Evolutionary conservation across 179 eudicot species (phyloP).

Genomic region (Beta macrorhiza): DNA sequence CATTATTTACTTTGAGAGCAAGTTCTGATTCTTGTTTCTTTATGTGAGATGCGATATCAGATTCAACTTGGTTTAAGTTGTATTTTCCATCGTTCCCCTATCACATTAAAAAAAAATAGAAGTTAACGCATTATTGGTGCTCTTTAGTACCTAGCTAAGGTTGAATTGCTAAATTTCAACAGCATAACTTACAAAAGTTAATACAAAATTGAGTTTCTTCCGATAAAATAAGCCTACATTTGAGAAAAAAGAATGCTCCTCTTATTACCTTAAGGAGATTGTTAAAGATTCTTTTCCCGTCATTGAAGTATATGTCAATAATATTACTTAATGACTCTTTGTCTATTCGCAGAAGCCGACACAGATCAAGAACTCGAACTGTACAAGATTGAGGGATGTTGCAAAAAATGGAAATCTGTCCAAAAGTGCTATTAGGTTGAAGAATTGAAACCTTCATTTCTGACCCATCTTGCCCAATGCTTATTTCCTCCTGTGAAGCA

Average conservation of each 20-base stretch:
- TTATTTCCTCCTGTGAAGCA: constrained; percentile 66
- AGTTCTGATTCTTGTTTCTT: constrained; percentile 91
- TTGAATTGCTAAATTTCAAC: background rate
- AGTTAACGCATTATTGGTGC: background rate
- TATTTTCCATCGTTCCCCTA: constrained; percentile 63
- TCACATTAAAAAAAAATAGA: background rate
- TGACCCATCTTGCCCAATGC: constrained; percentile 55
- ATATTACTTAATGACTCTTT: constrained; percentile 78
- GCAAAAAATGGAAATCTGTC: constrained; percentile 76
- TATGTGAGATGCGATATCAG: constrained; percentile 75
- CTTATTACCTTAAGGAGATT: constrained; percentile 72
- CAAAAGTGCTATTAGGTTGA: constrained; percentile 61
- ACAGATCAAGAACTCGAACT: constrained; percentile 72
- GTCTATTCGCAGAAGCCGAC: constrained; percentile 83
- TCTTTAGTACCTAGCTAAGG: background rate
- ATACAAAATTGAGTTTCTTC: background rate
- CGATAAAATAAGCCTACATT: background rate
- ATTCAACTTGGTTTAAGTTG: constrained; percentile 67
- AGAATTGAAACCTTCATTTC: constrained; percentile 57
- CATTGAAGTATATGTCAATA: constrained; percentile 77
- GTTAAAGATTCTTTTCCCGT: constrained; percentile 65
- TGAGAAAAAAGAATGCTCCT: background rate
- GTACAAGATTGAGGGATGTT: constrained; percentile 84
- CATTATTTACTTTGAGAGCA: constrained; percentile 77
- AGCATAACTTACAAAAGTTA: background rate